Conservation (phyloP, 495 filamentous ascomycete genomes). For the Penicillium roqueforti region DNA sequence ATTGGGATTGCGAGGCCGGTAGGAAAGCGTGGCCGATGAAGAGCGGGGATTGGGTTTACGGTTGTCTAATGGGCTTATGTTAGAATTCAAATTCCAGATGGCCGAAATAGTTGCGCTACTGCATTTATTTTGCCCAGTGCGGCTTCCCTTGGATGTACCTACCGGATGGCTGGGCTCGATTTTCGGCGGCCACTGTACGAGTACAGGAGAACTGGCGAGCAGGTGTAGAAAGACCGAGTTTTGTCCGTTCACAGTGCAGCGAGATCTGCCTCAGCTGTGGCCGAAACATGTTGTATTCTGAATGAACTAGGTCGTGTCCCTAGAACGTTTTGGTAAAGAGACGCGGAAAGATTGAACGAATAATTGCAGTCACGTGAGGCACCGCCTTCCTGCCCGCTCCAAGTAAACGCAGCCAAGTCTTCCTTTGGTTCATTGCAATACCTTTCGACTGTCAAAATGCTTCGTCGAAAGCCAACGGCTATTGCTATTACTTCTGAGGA, state of each 20-base stretch:
- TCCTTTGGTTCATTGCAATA: background rate
- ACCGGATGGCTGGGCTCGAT: slow-evolving; percentile 21
- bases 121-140: background rate
- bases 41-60: background rate
- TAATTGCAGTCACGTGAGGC: slow-evolving; percentile 15
- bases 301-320: slow-evolving; percentile 3
- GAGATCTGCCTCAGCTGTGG: slow-evolving; percentile 22
- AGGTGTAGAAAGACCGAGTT: slow-evolving; percentile 11
- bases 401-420: background rate
- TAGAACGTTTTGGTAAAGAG: slow-evolving; percentile 8
- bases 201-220: slow-evolving; percentile 33
- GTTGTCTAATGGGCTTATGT: background rate
- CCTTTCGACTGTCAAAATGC: slow-evolving; percentile 48
- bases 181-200: slow-evolving; percentile 17
- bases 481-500: slow-evolving; percentile 78
- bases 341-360: slow-evolving; percentile 16
- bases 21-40: slow-evolving; percentile 5
- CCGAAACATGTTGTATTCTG: slow-evolving; percentile 29
- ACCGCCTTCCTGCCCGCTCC: background rate
- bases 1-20: slow-evolving; percentile 15
- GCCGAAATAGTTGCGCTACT: background rate
- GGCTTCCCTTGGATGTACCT: slow-evolving; percentile 14
- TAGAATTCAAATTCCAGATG: background rate
- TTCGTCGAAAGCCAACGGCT: slow-evolving; percentile 74
- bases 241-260: slow-evolving; percentile 16